Evolutionary conservation across 805 yeast species (phyloP).

Genomic region (Metschnikowia santaceciliae): DNA sequence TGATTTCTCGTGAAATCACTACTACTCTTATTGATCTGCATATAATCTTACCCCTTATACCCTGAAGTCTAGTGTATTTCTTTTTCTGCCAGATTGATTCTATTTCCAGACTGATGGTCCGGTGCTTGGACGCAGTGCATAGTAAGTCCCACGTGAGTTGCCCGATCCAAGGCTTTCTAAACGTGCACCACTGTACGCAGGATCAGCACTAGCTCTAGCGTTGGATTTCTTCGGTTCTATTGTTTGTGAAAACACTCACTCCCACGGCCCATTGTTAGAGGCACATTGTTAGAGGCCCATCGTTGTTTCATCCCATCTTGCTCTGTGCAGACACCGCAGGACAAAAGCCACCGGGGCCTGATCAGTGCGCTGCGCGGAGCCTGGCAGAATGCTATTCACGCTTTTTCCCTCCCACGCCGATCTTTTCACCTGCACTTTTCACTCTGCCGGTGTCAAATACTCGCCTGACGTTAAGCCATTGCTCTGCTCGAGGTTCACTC

Average conservation of each 20-base stretch:
- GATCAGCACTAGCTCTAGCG: no score
- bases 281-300: neutral
- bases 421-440: neutral
- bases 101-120: no score
- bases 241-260: neutral
- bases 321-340: constrained; percentile 3
- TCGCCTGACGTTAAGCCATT: neutral
- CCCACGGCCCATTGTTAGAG: neutral
- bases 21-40: no score
- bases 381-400: neutral
- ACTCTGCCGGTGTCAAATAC: neutral
- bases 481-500: neutral
- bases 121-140: no score
- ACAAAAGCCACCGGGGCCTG: constrained; percentile 6
- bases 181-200: no score
- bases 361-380: constrained; percentile 4
- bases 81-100: no score
- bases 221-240: neutral
- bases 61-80: no score
- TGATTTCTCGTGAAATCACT: no score
- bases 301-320: neutral
- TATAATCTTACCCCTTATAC: no score
- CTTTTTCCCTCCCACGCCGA: neutral
- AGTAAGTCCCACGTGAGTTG: no score
- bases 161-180: no score